Base-by-base conservation (phyloP, 495 filamentous ascomycete genomes). In the Trichoderma gamsii region DNA sequence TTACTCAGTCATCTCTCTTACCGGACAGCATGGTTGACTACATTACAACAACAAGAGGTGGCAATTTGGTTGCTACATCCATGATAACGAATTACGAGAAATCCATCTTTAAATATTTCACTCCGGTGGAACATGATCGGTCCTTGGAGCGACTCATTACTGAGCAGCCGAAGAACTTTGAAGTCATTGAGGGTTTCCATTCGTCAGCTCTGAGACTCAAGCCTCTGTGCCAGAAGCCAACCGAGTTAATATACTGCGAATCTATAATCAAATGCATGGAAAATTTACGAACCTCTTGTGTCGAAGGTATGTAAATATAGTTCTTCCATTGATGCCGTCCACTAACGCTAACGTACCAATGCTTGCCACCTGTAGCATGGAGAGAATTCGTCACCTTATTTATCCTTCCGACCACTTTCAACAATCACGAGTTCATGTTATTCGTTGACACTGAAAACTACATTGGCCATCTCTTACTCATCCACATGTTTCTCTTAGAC, bases 1-100 rank as follows among this genome's bases (percentile, higher is more conserved):
- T 77, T 0, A 83, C 83, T 71, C 83, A 85, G 71, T 79, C 83
- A 0, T 74, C 73, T 38, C 74, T 81, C 68, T 79, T 84, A 71
- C 66, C 72, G 38, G 82, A 84, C 67, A 81, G 82, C 3, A 71
- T 84, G 6, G 69, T 75, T 49, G 82, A 86, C 63, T 86, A 84
- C 64, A 71, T 82, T 41, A 72, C 81, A 18, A 83, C 84, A 75
- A 74, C 84, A 46, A 73, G 82, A 23, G 82, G 82, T 51, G 80
- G 78, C 41, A 71, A 79, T 11, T 73, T 85, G 3, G 78, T 70
- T 11, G 74, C 77, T 63, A 80, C 81, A 41, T 71, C 70, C 27
- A 51, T 74, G 15, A 70, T 69, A 29, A 72, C 74, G 29, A 64
- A 72, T 11, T 41, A 65, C 21, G 56, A 44, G 18, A 71, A 77